Conservation (phyloP, 306 rosid species). For the Quercus parvula region DNA sequence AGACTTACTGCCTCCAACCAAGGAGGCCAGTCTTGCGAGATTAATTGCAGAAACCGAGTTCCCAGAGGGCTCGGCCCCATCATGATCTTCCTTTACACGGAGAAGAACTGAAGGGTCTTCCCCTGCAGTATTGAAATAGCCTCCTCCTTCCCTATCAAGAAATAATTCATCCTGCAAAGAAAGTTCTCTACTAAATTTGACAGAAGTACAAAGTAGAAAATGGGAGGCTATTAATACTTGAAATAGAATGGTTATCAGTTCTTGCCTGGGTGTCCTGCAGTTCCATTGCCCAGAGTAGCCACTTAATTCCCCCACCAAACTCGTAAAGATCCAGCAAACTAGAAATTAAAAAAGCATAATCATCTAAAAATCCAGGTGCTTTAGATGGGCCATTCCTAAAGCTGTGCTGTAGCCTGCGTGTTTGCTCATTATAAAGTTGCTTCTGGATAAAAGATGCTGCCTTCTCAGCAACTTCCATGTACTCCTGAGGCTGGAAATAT, state of each 20-base stretch:
- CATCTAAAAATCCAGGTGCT: constrained; percentile 92
- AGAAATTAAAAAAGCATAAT: constrained; percentile 79
- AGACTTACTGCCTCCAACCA: constrained; percentile 64
- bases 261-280: constrained; percentile 87
- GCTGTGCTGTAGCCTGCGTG: constrained; percentile 67
- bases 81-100: constrained; percentile 92
- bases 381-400: constrained; percentile 81
- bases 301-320: constrained; percentile 65
- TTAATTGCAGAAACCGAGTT: constrained; percentile 81
- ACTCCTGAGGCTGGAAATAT: constrained; percentile 65
- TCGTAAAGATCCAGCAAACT: constrained; percentile 89
- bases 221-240: neutral
- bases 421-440: constrained; percentile 62
- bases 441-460: constrained; percentile 72
- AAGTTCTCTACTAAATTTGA: neutral
- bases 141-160: constrained; percentile 88
- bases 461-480: constrained; percentile 67
- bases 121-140: constrained; percentile 83
- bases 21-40: constrained; percentile 71
- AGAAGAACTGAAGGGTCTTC: constrained; percentile 88
- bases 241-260: constrained; percentile 4
- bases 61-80: constrained; percentile 96
- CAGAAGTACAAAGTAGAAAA: constrained; percentile 6
- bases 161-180: constrained; percentile 78
- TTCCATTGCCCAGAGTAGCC: constrained; percentile 86